Evolutionary conservation across 2,329 filamentous ascomycete genomes (phyloP).

Genomic region (Zopfia rhizophila): DNA sequence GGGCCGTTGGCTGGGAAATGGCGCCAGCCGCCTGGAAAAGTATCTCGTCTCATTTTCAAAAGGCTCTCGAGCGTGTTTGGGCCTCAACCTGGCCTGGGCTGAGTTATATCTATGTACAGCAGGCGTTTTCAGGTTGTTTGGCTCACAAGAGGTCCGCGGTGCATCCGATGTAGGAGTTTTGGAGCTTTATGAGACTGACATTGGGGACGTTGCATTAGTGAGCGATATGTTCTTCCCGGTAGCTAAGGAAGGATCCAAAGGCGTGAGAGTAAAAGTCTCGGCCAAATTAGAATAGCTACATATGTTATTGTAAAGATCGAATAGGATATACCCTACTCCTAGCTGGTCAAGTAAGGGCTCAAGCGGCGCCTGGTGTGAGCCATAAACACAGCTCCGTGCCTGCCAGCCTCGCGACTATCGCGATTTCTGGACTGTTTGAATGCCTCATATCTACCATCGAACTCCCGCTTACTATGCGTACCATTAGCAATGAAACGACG

Average conservation of each 20-base stretch:
- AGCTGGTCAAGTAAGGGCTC: no score
- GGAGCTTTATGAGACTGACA: constrained; percentile 38
- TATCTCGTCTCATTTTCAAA: constrained; percentile 53
- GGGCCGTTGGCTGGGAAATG: constrained; percentile 44
- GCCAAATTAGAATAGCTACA: no score
- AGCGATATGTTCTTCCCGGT: constrained; percentile 41
- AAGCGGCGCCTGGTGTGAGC: no score
- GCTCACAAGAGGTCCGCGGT: constrained; percentile 10
- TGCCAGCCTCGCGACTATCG: no score
- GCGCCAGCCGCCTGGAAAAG: constrained; percentile 35
- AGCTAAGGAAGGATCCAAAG: constrained; percentile 28
- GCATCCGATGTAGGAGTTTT: constrained; percentile 18
- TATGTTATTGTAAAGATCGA: no score
- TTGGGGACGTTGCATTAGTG: constrained; percentile 30
- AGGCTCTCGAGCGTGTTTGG: constrained; percentile 52
- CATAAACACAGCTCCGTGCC: no score
- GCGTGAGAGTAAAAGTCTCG: constrained; percentile 30
- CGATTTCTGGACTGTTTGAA: no score
- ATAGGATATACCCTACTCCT: no score
- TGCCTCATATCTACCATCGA: no score
- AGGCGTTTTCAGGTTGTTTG: constrained; percentile 23
- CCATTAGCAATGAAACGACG: no score
- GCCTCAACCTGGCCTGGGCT: constrained; percentile 48
- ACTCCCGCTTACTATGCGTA: no score
- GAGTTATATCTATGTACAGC: constrained; percentile 35